Base-by-base conservation (phyloP, 371 early-diverging fungal genomes). In the Mortierella sp. region DNA sequence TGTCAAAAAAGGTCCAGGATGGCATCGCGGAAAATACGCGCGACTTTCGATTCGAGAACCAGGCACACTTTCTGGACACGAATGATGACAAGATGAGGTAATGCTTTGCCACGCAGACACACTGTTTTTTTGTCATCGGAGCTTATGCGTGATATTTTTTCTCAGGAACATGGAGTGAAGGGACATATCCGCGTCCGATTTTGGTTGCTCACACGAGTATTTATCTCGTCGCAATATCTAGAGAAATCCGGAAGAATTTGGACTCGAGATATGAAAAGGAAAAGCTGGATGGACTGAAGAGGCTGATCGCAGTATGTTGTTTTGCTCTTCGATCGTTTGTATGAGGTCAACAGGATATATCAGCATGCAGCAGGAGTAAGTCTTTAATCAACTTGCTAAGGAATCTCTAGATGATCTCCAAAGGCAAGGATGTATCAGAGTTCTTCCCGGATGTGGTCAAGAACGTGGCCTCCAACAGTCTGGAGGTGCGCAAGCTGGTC, bases 391-490 rank as follows among this genome's bases (percentile, higher is more conserved):
- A 34, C 34, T 46, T 47, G 3, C 34, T 19, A 37, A 41, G n/a
- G n/a, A n/a, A 44, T 26, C 34, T 48, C 49, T 79, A 93, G 94
- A 89, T 94, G 86, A 93, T 97, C 43, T 93, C 94, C 30, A 93
- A 93, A 81, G 97, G 97, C n/a, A 83, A 90, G 50, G 94, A 96
- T 69, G 96, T 94, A 17, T 91, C 95, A 21, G 92, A 92, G 73
- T 94, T 90, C 80, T 98, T 98, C 68, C 95, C 97, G 26, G 92
- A 93, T 59, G 98, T 98, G 9, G 97, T 98, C 54, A 98, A 97
- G 81, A 97, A 96, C 79, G 97, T 97, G 1, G 96, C 95, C 0
- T 92, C 96, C 23, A 84, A 86, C 15, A 95, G 93, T 57, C 84
- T 95, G 55, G 96, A 96, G 67, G 87, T 97, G 17, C 92, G 97